A percentile compares a stretch with the other conserved stretches of the same genome.
These are phyloP conservation scores for Daldinia caldariorum DNA, from an alignment of 495 filamentous ascomycete genomes.

Conservation along the genomic window DNA sequence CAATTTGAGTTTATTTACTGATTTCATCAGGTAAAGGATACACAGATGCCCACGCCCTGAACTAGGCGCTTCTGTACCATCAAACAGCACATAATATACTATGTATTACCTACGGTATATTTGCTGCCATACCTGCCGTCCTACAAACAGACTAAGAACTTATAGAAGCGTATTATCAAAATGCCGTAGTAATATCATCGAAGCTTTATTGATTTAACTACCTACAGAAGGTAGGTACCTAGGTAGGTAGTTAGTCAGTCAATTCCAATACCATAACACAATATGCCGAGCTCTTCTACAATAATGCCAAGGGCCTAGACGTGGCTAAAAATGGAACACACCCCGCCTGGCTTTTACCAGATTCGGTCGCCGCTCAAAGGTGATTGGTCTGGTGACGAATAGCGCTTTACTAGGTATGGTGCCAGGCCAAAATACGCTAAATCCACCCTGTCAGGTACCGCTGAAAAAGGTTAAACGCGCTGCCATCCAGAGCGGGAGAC, in stretches of 20 bases:
- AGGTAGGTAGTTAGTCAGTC: neutral
- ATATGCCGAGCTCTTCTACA: neutral
- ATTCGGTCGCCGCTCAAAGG: conserved; percentile 29
- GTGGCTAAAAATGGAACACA: conserved; percentile 5
- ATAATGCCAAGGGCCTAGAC: neutral
- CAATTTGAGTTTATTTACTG: neutral
- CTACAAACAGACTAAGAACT: too few relatives aligned
- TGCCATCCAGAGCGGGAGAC: too few relatives aligned
- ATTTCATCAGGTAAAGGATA: neutral
- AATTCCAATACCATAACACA: neutral
- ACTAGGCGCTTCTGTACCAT: neutral
- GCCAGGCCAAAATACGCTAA: too few relatives aligned
- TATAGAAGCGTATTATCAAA: neutral
- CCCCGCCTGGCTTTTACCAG: conserved; percentile 8
- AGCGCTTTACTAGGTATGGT: too few relatives aligned
- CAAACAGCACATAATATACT: neutral
- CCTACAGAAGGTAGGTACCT: too few relatives aligned
- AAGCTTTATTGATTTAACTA: neutral
- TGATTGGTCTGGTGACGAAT: conserved; percentile 19
- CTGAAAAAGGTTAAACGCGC: too few relatives aligned
- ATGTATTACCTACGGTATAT: neutral
- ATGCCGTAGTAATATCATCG: neutral
- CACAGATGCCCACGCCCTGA: neutral
- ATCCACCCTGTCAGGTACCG: too few relatives aligned
- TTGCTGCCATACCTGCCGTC: neutral